phyloP scores from a whole-genome alignment of 345 rosid species.

The Conringia planisiliqua region DNA sequence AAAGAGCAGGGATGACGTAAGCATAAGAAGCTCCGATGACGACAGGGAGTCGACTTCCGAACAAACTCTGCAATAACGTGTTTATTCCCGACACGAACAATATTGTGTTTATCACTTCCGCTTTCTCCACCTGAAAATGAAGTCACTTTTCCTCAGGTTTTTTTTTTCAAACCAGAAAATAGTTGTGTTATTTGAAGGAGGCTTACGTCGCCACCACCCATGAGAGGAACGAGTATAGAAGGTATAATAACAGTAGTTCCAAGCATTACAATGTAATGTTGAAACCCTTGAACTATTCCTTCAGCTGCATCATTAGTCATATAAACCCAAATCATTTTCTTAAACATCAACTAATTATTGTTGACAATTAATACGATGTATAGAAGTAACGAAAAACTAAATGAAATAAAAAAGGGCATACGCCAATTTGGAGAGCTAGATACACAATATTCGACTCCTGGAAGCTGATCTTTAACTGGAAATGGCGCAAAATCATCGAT shows the following conservation, averaged over 20 bases:
- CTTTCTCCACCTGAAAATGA: slow-evolving; percentile 64
- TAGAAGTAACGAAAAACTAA: neutral
- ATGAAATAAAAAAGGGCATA: slow-evolving; percentile 15
- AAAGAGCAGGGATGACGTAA: slow-evolving; percentile 61
- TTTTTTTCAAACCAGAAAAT: neutral
- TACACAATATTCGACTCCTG: slow-evolving; percentile 72
- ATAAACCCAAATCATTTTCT: neutral
- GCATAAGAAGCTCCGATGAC: slow-evolving; percentile 79
- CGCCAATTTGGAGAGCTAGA: slow-evolving; percentile 86
- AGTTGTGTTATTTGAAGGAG: neutral
- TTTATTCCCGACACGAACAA: slow-evolving; percentile 76
- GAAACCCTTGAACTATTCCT: slow-evolving; percentile 70
- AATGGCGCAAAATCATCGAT: slow-evolving; percentile 65
- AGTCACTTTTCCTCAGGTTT: neutral
- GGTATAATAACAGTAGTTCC: slow-evolving; percentile 78
- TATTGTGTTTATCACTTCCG: slow-evolving; percentile 65
- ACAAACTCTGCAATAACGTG: slow-evolving; percentile 66
- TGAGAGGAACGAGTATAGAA: slow-evolving; percentile 61
- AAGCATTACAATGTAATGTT: slow-evolving; percentile 89
- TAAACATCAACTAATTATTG: neutral
- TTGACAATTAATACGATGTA: too few species aligned
- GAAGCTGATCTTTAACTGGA: slow-evolving; percentile 86
- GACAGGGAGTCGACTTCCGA: slow-evolving; percentile 82
- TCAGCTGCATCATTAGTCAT: slow-evolving; percentile 53
- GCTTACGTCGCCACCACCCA: slow-evolving; percentile 90